Evolutionary conservation across 1,284 basidiomycete genomes (phyloP), one percentile per base, ranked within the genome.

Genomic region (Cutaneotrichosporon daszewskae): DNA sequence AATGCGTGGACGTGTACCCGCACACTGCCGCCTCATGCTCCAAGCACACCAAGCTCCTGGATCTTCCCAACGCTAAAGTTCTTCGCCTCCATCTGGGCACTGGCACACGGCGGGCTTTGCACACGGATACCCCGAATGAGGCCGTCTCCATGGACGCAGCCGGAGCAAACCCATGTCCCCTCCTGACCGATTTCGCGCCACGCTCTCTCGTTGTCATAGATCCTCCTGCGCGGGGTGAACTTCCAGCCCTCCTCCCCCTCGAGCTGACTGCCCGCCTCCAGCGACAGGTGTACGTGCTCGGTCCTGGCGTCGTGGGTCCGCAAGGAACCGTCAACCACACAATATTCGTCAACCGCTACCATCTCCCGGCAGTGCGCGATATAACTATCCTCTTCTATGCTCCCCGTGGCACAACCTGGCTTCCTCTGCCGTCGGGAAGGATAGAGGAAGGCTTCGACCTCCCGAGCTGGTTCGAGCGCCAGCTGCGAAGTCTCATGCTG

Each of bases 381-480:
- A 23, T 22, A 14, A 26, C 34, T 16, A 22, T 43, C 22, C 28
- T 43, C 5, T 37, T 43, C 17, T 31, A 20, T 20, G 25, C 20
- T 4, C 34, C 34, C 5, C 13, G 13, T 4, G 41, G 27, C 22
- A 23, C 17, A 9, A 12, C 17, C 4, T 43, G 41, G 41, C 19
- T 36, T n/a, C 41, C 41, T 5, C 28, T 35, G n/a, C 27, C 40
- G 2, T n/a, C 19, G 2, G 12, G 13, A 1, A 19, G 20, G 4
- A 22, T 8, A 4, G 26, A 16, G 11, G 22, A 23, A 16, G 26
- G 26, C 17, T 4, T 18, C n/a, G 14, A 28, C 11, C 29, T 40
- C n/a, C 29, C 27, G 17, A 32, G 33, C 12, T 42, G 40, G 40
- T 32, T 43, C 19, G 34, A 43, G 16, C 33, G 41, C 5, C 17